Evolutionary conservation across 1,284 basidiomycete genomes (phyloP).

Genomic region (Heliocybe sulcata): DNA sequence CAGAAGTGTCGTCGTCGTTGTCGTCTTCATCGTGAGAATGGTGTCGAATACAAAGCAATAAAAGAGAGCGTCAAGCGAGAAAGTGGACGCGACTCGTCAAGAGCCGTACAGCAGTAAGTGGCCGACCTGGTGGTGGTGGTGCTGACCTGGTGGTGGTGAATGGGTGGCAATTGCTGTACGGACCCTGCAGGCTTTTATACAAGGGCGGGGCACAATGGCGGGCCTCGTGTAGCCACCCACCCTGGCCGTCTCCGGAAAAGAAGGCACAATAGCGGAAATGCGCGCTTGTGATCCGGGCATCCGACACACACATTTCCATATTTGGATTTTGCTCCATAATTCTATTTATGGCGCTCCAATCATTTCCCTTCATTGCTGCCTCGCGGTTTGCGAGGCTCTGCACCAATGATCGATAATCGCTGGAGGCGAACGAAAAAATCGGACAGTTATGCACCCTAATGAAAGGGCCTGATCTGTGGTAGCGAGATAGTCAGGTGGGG

Average conservation of each 20-base stretch:
- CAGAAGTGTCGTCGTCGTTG: slow-evolving; percentile 13
- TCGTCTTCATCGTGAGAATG: slow-evolving; percentile 3
- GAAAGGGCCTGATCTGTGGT: no score
- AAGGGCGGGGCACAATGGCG: neutral
- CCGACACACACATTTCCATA: neutral
- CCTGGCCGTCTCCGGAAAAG: neutral
- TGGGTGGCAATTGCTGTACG: neutral
- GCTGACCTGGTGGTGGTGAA: no score
- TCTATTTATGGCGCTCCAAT: no score
- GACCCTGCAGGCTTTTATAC: neutral
- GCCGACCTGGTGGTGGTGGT: no score
- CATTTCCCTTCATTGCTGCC: no score
- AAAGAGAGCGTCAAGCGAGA: neutral
- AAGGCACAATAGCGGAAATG: neutral
- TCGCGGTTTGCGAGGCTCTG: no score
- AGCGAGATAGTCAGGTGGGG: no score
- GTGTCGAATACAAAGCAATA: neutral
- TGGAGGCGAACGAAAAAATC: no score
- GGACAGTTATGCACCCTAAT: no score
- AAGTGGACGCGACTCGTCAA: neutral
- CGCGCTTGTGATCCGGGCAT: neutral
- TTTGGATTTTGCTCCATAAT: no score
- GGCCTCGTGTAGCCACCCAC: neutral
- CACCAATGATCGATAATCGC: no score
- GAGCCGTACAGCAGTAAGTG: neutral